These are phyloP conservation scores for Hypoxylon sp. DNA, from an alignment of 2,329 filamentous ascomycete genomes.

Conservation along the genomic window DNA sequence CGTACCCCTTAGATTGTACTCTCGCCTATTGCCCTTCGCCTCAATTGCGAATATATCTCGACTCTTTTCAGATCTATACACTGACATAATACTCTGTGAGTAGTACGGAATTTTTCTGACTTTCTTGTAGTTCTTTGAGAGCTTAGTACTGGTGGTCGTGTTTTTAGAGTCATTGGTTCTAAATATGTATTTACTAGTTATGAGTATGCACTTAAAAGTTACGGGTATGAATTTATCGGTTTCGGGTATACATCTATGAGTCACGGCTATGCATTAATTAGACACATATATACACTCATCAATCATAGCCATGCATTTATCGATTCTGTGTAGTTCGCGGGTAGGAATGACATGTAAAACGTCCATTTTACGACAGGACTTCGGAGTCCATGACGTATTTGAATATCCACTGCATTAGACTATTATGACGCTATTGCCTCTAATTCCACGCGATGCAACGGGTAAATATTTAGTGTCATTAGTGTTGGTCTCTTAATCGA, in stretches of 20 bases:
- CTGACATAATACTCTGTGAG: background rate
- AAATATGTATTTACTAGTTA: background rate
- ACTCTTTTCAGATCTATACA: background rate
- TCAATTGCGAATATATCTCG: background rate
- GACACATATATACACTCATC: background rate
- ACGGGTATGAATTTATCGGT: background rate
- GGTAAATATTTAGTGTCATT: conserved; percentile 15
- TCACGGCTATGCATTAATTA: background rate
- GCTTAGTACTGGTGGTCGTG: background rate
- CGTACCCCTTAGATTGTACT: background rate
- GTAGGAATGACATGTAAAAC: background rate
- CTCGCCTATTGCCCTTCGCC: background rate
- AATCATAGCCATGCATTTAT: background rate
- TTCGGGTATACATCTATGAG: background rate
- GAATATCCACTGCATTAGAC: conserved; percentile 18
- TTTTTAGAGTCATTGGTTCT: background rate
- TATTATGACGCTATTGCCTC: conserved; percentile 17
- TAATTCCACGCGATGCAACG: background rate
- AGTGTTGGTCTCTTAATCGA: background rate
- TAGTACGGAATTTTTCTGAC: background rate
- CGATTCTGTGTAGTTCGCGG: background rate
- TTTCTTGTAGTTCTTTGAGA: background rate
- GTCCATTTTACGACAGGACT: background rate
- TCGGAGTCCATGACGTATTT: conserved; percentile 32
- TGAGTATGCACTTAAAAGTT: background rate